These are phyloP conservation scores for Tetrapisispora pingtungensis DNA, from an alignment of 805 yeast species.

Conservation along the genomic window DNA sequence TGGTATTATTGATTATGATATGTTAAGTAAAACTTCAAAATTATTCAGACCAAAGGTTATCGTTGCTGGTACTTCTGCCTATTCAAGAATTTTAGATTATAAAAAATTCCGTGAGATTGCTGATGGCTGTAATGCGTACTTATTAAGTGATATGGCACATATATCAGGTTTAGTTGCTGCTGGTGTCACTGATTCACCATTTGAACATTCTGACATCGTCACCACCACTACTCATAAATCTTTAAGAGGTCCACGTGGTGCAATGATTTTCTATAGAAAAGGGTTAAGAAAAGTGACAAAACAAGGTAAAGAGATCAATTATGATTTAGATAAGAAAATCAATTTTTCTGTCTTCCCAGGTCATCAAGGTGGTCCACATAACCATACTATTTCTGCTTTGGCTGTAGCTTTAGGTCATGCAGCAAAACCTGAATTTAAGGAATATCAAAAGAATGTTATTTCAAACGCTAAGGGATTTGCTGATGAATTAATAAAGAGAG, in stretches of 20 bases:
- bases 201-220: conserved; percentile 87
- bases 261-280: conserved; percentile 94
- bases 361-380: conserved; percentile 99
- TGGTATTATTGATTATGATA: conserved; percentile 88
- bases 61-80: conserved; percentile 97
- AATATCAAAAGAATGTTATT: conserved; percentile 76
- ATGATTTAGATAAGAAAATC: conserved; percentile 83
- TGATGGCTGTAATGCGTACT: conserved; percentile 85
- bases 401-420: conserved; percentile 95
- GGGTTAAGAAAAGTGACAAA: conserved; percentile 77
- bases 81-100: conserved; percentile 84
- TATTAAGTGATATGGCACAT: conserved; percentile 95
- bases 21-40: conserved; percentile 67
- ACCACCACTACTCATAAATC: conserved; percentile 98
- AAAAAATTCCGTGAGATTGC: conserved; percentile 84
- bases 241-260: conserved; percentile 97
- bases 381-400: conserved; percentile 92
- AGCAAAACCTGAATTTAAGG: conserved; percentile 73
- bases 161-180: conserved; percentile 94
- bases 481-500: conserved; percentile 48
- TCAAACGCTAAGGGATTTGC: conserved; percentile 76
- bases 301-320: conserved; percentile 74
- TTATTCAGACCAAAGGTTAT: conserved; percentile 90
- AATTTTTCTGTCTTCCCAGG: conserved; percentile 98
- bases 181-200: conserved; percentile 87